Conservation (phyloP, 148 eudicot species). For the Drosera capensis region DNA sequence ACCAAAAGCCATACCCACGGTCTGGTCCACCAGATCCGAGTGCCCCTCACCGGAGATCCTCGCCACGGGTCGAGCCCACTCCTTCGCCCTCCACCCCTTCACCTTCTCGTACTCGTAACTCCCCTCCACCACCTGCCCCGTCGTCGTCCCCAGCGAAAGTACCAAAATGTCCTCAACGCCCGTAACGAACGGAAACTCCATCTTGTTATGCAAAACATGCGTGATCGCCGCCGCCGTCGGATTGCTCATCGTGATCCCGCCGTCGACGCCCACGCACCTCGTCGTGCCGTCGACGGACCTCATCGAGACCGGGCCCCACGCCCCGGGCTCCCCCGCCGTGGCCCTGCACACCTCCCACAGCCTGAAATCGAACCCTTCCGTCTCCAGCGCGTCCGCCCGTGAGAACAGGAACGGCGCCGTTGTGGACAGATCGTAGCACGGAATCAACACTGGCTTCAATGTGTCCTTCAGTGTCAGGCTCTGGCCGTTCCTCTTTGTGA, state of each 20-base stretch:
- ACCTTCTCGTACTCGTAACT: slow-evolving; percentile 48
- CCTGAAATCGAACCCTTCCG: slow-evolving; percentile 57
- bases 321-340: slow-evolving; percentile 65
- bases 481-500: slow-evolving; percentile 19
- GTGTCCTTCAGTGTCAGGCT: slow-evolving; percentile 60
- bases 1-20: slow-evolving; percentile 82
- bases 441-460: slow-evolving; percentile 68
- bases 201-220: slow-evolving; percentile 85
- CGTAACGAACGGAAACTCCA: slow-evolving; percentile 81
- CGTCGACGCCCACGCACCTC: slow-evolving; percentile 59
- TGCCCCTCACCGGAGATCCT: slow-evolving; percentile 63
- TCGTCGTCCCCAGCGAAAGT: slow-evolving; percentile 74
- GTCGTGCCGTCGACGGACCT: slow-evolving; percentile 47
- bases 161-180: slow-evolving; percentile 89
- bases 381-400: slow-evolving; percentile 73
- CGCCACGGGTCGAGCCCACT: slow-evolving; percentile 79
- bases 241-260: slow-evolving; percentile 65
- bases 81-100: slow-evolving; percentile 54
- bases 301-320: slow-evolving; percentile 49
- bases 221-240: slow-evolving; percentile 91
- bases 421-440: slow-evolving; percentile 71
- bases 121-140: slow-evolving; percentile 63
- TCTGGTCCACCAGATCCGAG: slow-evolving; percentile 75
- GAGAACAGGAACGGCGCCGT: slow-evolving; percentile 75
- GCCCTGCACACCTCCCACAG: slow-evolving; percentile 84